Evolutionary conservation across 2,329 filamentous ascomycete species (phyloP).

Genomic region (Zalaria obscura): DNA sequence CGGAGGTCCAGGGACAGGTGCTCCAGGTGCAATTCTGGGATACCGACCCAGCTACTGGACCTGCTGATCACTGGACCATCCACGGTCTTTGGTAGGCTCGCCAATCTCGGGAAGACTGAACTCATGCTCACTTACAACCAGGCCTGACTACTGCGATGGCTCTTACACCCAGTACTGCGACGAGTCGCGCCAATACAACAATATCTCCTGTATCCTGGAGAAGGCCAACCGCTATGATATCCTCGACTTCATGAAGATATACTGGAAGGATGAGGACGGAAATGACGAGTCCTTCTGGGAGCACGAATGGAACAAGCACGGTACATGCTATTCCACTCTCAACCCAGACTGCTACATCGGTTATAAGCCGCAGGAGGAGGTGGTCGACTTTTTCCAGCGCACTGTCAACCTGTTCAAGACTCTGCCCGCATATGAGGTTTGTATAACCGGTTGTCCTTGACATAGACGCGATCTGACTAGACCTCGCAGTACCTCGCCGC

Average conservation of each 20-base stretch:
- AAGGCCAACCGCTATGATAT: slow-evolving; percentile 8
- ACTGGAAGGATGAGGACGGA: slow-evolving; percentile 13
- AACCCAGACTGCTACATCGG: slow-evolving; percentile 11
- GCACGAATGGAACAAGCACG: slow-evolving; percentile 14
- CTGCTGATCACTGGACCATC: slow-evolving; percentile 11
- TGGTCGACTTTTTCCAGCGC: slow-evolving; percentile 12
- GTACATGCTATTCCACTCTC: slow-evolving; percentile 13
- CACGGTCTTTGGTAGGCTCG: slow-evolving; percentile 10
- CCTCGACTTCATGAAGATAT: slow-evolving; percentile 10
- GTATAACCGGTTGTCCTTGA: neutral
- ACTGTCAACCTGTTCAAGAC: slow-evolving; percentile 10
- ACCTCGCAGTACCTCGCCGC: slow-evolving; percentile 28
- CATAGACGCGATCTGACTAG: neutral
- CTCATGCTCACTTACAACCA: neutral
- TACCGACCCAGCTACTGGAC: slow-evolving; percentile 10
- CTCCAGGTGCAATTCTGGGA: slow-evolving; percentile 14
- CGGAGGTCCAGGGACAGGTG: slow-evolving; percentile 45
- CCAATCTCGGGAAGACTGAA: neutral
- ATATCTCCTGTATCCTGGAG: slow-evolving; percentile 10
- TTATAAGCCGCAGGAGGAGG: slow-evolving; percentile 10
- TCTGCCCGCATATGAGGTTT: slow-evolving; percentile 10
- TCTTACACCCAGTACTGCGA: slow-evolving; percentile 9
- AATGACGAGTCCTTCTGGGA: slow-evolving; percentile 10
- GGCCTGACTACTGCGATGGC: slow-evolving; percentile 12
- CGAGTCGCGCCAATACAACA: slow-evolving; percentile 8